phyloP scores from a whole-genome alignment of 202 grass and related monocot species.

The Brachypodium distachyon region DNA sequence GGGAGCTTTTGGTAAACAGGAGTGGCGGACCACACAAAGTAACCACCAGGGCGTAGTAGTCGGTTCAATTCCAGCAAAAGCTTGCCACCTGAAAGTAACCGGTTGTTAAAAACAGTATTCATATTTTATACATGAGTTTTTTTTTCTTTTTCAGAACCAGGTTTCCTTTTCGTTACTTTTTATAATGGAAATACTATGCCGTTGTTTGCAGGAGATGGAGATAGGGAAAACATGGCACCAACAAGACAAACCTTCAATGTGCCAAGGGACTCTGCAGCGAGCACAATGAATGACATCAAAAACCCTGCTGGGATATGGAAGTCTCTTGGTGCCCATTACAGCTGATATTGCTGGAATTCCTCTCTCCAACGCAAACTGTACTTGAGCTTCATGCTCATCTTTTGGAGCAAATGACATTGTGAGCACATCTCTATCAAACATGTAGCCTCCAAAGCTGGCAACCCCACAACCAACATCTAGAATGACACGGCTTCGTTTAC shows the following conservation, averaged over 20 bases:
- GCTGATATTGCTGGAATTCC: slow-evolving; percentile 99
- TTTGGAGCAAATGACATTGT: slow-evolving; percentile 99
- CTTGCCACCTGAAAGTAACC: slow-evolving; percentile 64
- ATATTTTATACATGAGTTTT: background rate
- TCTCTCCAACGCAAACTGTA: slow-evolving; percentile 97
- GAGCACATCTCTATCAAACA: slow-evolving; percentile 94
- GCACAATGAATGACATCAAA: slow-evolving; percentile 96
- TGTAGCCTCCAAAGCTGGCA: slow-evolving; percentile 96
- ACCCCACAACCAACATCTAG: slow-evolving; percentile 97
- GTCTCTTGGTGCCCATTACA: slow-evolving; percentile 98
- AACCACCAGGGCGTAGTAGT: slow-evolving; percentile 86
- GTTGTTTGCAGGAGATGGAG: background rate
- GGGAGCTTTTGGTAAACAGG: slow-evolving; percentile 85
- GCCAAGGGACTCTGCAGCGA: slow-evolving; percentile 95
- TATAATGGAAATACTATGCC: background rate
- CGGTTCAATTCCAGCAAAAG: slow-evolving; percentile 96
- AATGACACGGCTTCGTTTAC: slow-evolving; percentile 67
- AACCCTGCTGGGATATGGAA: slow-evolving; percentile 81
- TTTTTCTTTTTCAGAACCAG: background rate
- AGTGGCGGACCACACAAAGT: slow-evolving; percentile 97
- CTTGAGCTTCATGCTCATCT: slow-evolving; percentile 99
- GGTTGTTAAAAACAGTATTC: background rate
- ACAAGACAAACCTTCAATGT: slow-evolving; percentile 74
- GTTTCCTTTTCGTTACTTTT: background rate
- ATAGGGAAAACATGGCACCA: slow-evolving; percentile 7